phyloP scores from a whole-genome alignment of 129 eudicot genomes.

The Logfia minima region DNA sequence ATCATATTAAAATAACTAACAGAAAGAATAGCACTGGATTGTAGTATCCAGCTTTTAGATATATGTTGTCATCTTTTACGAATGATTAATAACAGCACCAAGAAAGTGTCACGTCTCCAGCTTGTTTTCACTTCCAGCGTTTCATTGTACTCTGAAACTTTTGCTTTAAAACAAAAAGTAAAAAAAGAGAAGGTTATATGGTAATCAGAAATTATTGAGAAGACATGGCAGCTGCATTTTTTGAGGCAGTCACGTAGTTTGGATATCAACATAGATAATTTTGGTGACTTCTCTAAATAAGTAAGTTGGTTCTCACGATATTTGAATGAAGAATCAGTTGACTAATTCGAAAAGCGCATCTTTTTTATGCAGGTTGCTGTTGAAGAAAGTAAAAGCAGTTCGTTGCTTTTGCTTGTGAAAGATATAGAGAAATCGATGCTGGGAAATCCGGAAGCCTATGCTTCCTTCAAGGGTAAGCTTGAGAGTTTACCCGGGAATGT shows the following conservation, averaged over 20 bases:
- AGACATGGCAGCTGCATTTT: background rate
- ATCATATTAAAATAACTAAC: background rate
- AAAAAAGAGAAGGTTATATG: too few relatives aligned
- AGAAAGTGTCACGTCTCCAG: too few relatives aligned
- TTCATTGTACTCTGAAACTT: background rate
- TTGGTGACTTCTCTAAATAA: background rate
- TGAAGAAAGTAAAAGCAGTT: conserved; percentile 60
- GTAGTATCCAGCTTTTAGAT: too few relatives aligned
- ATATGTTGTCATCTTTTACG: too few relatives aligned
- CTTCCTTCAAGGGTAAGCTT: conserved; percentile 66
- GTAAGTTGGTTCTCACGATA: too few relatives aligned
- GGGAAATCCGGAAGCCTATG: conserved; percentile 75
- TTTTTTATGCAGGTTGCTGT: conserved; percentile 64
- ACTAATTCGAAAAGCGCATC: background rate
- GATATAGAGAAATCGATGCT: conserved; percentile 85
- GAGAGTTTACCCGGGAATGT: conserved; percentile 66
- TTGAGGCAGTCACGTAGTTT: background rate
- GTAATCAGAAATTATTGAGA: too few relatives aligned
- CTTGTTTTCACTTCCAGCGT: background rate
- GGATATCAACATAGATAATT: background rate
- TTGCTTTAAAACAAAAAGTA: background rate
- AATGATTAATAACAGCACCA: too few relatives aligned
- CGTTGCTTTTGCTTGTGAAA: conserved; percentile 69
- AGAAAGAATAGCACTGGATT: too few relatives aligned
- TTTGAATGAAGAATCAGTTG: background rate